These are phyloP conservation scores for Rhynchospora breviuscula DNA, from an alignment of 176 grass and related monocot genomes.

Conservation along the genomic window DNA sequence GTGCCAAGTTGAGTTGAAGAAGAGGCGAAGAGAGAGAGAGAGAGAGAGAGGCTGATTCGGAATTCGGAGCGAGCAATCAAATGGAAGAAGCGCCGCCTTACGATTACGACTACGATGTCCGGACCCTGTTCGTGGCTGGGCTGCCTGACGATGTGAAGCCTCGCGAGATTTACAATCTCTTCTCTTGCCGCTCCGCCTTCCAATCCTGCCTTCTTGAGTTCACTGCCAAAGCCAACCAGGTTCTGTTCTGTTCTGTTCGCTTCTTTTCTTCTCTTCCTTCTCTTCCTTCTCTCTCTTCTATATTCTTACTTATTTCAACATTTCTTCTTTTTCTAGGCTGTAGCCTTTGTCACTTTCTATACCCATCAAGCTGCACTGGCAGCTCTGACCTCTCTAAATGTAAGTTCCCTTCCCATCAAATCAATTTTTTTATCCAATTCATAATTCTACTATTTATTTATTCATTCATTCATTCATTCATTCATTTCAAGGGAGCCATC, in stretches of 20 bases:
- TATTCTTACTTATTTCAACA: not conserved
- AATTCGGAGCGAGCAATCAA: too few species aligned
- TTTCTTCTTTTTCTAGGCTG: slow-evolving; percentile 55
- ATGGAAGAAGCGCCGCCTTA: too few species aligned
- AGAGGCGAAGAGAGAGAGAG: too few species aligned
- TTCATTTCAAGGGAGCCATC: slow-evolving; percentile 50
- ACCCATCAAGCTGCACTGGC: slow-evolving; percentile 75
- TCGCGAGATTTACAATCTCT: slow-evolving; percentile 87
- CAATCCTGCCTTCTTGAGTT: slow-evolving; percentile 90
- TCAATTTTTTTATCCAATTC: not conserved
- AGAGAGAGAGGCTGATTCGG: too few species aligned
- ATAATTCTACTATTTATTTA: not conserved
- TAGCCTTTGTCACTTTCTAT: slow-evolving; percentile 87
- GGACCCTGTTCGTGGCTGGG: slow-evolving; percentile 76
- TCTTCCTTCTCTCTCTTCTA: not conserved
- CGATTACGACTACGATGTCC: too few species aligned
- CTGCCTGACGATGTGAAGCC: slow-evolving; percentile 80
- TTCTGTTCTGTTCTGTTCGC: not conserved
- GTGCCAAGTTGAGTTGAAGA: too few species aligned
- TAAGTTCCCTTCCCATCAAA: slow-evolving; percentile 31
- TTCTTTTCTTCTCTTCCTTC: not conserved
- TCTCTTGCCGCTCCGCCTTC: slow-evolving; percentile 72
- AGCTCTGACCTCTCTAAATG: slow-evolving; percentile 66
- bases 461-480: not conserved
- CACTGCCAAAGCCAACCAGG: slow-evolving; percentile 82